A percentile compares a stretch with the other conserved stretches of the same genome.
phyloP scores from a whole-genome alignment of 495 filamentous ascomycete species.

The Podospora pseudoanserina region DNA sequence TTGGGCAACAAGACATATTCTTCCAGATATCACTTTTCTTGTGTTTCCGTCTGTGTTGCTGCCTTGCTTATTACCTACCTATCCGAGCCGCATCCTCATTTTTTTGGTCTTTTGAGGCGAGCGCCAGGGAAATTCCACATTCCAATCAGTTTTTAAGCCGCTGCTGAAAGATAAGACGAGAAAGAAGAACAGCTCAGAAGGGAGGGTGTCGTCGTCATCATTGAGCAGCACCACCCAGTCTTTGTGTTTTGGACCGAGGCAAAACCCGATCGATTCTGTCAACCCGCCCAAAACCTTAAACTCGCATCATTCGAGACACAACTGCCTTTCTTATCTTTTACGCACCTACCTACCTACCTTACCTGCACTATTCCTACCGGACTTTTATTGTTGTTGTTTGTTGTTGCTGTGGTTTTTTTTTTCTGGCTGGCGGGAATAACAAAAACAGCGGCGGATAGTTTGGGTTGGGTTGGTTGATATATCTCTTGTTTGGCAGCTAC shows the following conservation, averaged over 20 bases:
- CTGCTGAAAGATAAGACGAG: neutral
- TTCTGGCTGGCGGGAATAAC: neutral
- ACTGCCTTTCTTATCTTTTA: neutral
- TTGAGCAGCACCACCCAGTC: neutral
- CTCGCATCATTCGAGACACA: neutral
- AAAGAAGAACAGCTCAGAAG: neutral
- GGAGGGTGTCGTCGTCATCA: neutral
- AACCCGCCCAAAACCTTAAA: neutral
- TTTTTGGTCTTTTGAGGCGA: neutral
- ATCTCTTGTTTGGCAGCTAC: neutral
- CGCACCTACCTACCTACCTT: neutral
- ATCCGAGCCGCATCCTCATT: neutral
- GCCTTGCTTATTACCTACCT: neutral
- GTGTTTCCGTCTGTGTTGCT: neutral
- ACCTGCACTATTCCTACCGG: too few relatives aligned
- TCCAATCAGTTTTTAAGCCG: neutral
- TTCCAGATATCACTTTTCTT: neutral
- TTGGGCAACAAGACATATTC: neutral
- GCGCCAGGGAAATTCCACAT: neutral
- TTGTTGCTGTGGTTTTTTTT: neutral
- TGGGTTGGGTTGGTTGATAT: too few relatives aligned
- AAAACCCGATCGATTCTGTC: neutral
- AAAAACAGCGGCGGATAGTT: neutral
- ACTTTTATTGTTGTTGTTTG: neutral
- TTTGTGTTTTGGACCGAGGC: neutral